phyloP scores from a whole-genome alignment of 139 green algal genomes.

The Auxenochlorella pyrenoidosa region DNA sequence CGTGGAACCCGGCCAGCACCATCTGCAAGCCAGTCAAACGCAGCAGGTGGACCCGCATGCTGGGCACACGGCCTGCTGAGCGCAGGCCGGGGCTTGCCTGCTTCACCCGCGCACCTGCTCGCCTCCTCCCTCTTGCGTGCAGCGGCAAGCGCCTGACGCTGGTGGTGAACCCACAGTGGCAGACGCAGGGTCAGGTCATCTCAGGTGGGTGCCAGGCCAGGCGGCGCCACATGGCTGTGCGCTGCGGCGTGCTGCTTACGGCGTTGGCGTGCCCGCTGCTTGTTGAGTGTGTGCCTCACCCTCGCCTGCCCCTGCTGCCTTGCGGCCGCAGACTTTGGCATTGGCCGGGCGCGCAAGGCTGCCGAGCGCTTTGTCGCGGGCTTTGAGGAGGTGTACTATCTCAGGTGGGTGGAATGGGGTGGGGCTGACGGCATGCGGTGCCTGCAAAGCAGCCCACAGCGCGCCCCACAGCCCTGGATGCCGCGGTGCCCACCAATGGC shows the following conservation, averaged over 20 bases:
- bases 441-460: not conserved
- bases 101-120: too few species aligned
- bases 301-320: not conserved
- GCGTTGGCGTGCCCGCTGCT: too few species aligned
- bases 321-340: constrained; percentile 62
- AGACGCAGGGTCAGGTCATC: constrained; percentile 61
- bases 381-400: constrained; percentile 73
- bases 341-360: constrained; percentile 57
- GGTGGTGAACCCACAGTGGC: constrained; percentile 89
- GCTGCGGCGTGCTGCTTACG: too few species aligned
- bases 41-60: too few species aligned
- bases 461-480: not conserved
- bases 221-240: not conserved
- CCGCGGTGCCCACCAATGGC: too few species aligned
- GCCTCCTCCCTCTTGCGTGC: not conserved
- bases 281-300: too few species aligned
- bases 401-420: constrained; percentile 50
- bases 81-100: too few species aligned
- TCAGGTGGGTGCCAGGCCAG: constrained; percentile 33
- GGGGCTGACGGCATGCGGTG: not conserved
- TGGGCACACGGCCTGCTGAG: too few species aligned
- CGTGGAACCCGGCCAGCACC: not conserved
- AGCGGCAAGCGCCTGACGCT: constrained; percentile 61
- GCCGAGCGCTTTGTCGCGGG: constrained; percentile 65
- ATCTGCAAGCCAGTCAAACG: too few species aligned